phyloP scores from a whole-genome alignment of 306 rosid genomes.

The Glycyrrhiza uralensis region DNA sequence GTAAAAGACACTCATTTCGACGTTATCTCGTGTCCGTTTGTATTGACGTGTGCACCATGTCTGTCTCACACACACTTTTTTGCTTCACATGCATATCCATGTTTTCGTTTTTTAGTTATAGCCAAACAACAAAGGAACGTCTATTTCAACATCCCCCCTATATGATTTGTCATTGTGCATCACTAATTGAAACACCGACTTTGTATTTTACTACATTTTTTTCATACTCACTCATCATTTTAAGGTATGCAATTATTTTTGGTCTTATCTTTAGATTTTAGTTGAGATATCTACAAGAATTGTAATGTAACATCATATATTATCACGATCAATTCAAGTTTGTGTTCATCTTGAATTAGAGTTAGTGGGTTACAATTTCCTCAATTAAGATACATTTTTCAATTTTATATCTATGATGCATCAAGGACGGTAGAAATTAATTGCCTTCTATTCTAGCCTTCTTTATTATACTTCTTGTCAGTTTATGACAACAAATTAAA shows the following conservation, averaged over 20 bases:
- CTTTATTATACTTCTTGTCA: conserved; percentile 18
- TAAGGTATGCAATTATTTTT: conserved; percentile 7
- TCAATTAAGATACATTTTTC: background rate
- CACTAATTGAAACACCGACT: conserved; percentile 36
- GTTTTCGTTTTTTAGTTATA: conserved; percentile 19
- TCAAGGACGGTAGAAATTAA: background rate
- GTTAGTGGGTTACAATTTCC: background rate
- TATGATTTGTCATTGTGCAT: conserved; percentile 15
- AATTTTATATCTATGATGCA: too few species aligned
- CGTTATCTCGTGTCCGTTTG: conserved; percentile 28
- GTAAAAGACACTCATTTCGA: conserved; percentile 34
- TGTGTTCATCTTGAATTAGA: conserved; percentile 12
- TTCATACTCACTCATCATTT: conserved; percentile 11
- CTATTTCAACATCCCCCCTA: conserved; percentile 32
- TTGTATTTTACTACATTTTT: conserved; percentile 16
- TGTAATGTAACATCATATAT: conserved; percentile 11
- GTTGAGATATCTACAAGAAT: conserved; percentile 4
- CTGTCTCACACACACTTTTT: conserved; percentile 23
- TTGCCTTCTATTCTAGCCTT: background rate
- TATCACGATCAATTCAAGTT: conserved; percentile 5
- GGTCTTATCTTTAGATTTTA: conserved; percentile 8
- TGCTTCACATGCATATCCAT: conserved; percentile 46
- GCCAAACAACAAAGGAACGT: conserved; percentile 12
- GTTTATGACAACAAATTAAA: conserved; percentile 18
- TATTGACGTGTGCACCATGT: conserved; percentile 36